phyloP scores from a whole-genome alignment of 768 basidiomycete species.

The Lactarius tabidus region DNA sequence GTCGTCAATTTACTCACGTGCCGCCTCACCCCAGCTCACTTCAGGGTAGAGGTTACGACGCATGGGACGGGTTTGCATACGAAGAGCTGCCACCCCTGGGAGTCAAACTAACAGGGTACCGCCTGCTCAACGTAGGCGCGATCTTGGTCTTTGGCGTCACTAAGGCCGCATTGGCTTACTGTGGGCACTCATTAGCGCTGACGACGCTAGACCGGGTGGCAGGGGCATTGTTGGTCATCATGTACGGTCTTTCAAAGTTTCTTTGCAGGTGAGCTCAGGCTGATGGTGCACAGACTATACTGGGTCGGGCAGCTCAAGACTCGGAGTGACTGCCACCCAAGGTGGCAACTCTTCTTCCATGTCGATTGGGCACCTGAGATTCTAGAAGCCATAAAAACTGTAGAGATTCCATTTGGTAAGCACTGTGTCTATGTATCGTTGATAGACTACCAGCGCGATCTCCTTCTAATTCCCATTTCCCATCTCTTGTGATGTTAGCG shows the following conservation, averaged over 20 bases:
- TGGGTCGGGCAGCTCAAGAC: not conserved
- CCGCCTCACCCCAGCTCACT: no score
- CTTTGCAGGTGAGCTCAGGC: not conserved
- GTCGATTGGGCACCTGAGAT: not conserved
- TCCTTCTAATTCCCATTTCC: no score
- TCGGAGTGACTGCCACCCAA: not conserved
- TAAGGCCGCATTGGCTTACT: not conserved
- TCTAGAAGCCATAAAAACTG: no score
- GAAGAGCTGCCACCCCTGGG: not conserved
- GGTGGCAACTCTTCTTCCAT: not conserved
- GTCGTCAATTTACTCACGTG: no score
- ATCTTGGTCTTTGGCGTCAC: conserved; percentile 2
- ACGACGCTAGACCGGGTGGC: conserved; percentile 6
- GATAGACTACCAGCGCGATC: no score
- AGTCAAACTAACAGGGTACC: conserved; percentile 6
- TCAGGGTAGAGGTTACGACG: no score
- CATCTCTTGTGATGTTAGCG: no score
- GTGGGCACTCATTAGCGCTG: not conserved
- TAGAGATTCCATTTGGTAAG: no score
- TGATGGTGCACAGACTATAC: not conserved
- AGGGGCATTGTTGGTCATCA: not conserved
- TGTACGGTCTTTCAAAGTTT: not conserved
- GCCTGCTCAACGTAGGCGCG: conserved; percentile 3
- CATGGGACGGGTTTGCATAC: no score
- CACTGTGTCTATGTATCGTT: no score